These are phyloP conservation scores for Hura crepitans DNA, from an alignment of 441 rosid species.

Conservation along the genomic window DNA sequence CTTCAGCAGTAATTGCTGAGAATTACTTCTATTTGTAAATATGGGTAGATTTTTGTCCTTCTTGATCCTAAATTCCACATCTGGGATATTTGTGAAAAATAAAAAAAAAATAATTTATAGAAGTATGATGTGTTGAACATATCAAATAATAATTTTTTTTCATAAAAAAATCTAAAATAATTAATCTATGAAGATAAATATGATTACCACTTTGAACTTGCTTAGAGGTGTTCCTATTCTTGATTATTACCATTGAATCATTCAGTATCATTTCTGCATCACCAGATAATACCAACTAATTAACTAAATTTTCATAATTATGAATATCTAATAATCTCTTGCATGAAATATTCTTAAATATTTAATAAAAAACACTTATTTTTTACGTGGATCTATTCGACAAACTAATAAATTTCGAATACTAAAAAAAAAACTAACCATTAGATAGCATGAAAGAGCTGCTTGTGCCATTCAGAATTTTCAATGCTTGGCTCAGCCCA, in stretches of 20 bases:
- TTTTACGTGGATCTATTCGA: no score
- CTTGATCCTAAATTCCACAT: neutral
- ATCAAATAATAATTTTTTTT: no score
- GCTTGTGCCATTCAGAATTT: no score
- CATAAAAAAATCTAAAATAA: no score
- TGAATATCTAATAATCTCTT: no score
- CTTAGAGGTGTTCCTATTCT: neutral
- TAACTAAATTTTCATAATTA: neutral
- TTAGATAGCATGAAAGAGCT: no score
- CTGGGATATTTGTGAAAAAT: neutral
- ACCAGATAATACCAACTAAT: neutral
- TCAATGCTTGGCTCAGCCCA: no score
- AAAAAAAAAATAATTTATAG: neutral
- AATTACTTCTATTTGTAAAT: neutral
- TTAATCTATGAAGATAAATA: neutral
- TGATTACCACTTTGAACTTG: slow-evolving; percentile 13
- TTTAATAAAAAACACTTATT: no score
- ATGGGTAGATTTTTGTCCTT: neutral
- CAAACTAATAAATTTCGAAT: no score
- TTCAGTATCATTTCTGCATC: neutral
- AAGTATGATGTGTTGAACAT: no score
- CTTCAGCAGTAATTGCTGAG: neutral
- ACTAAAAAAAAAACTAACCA: no score
- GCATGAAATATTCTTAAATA: no score
- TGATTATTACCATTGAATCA: neutral